Percentiles rank a stretch among this genome's conserved stretches.
Evolutionary conservation across 495 filamentous ascomycete species (phyloP).

Genomic region (Daldinia caldariorum): DNA sequence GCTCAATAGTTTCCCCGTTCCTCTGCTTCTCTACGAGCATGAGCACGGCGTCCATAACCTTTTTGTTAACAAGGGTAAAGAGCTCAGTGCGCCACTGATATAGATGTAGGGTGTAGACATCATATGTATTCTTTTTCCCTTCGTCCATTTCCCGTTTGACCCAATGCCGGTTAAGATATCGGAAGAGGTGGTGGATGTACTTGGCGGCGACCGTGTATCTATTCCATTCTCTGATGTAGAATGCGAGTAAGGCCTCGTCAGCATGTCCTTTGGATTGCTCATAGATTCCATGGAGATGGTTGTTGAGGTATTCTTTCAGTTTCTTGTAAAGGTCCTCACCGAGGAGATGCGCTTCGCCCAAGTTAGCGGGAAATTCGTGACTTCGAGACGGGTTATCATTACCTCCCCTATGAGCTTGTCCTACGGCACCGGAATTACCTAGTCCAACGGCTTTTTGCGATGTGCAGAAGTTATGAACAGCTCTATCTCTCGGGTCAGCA

Average conservation of each 20-base stretch:
- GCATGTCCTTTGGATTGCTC: slow-evolving; percentile 76
- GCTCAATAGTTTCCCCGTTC: slow-evolving; percentile 97
- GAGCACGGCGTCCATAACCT: slow-evolving; percentile 94
- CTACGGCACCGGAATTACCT: slow-evolving; percentile 44
- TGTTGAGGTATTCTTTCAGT: slow-evolving; percentile 81
- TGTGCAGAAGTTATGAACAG: slow-evolving; percentile 99
- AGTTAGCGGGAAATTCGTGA: slow-evolving; percentile 32
- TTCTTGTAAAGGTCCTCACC: slow-evolving; percentile 97
- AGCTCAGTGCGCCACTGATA: slow-evolving; percentile 94
- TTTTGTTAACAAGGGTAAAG: slow-evolving; percentile 81
- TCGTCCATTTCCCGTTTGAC: slow-evolving; percentile 99
- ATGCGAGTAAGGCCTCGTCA: slow-evolving; percentile 90
- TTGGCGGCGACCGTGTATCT: slow-evolving; percentile 94
- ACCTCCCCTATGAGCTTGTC: slow-evolving; percentile 81
- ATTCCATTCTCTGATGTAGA: slow-evolving; percentile 96
- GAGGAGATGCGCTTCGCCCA: slow-evolving; percentile 86
- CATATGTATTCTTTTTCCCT: slow-evolving; percentile 97
- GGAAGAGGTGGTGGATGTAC: slow-evolving; percentile 96
- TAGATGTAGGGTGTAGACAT: slow-evolving; percentile 96
- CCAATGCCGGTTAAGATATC: slow-evolving; percentile 98
- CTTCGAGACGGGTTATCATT: slow-evolving; percentile 41
- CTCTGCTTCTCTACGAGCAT: slow-evolving; percentile 97
- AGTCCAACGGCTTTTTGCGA: slow-evolving; percentile 86
- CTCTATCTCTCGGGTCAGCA: slow-evolving; percentile 61
- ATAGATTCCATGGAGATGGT: slow-evolving; percentile 74